Evolutionary conservation across 1,139 yeast species (phyloP).

Genomic region (Taphrina deformans): DNA sequence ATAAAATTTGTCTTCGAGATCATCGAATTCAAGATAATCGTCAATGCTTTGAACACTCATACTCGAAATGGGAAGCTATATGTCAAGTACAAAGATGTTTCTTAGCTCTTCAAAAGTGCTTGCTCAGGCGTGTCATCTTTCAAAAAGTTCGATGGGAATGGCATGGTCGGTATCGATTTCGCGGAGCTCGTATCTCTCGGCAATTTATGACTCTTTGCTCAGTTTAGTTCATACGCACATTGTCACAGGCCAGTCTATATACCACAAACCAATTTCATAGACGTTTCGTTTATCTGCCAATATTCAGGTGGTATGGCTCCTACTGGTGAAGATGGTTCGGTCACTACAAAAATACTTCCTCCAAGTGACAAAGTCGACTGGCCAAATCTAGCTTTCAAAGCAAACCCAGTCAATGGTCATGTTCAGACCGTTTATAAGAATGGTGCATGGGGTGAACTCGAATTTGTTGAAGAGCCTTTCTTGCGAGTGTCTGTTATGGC

Average conservation of each 20-base stretch:
- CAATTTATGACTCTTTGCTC: background rate
- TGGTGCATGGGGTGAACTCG: slow-evolving; percentile 29
- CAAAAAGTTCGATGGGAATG: background rate
- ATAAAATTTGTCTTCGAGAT: slow-evolving; percentile 74
- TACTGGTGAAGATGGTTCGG: background rate
- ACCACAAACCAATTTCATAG: too few relatives aligned
- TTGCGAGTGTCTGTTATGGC: slow-evolving; percentile 26
- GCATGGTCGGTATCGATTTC: slow-evolving; percentile 9
- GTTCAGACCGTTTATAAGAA: slow-evolving; percentile 20
- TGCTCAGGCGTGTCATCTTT: background rate
- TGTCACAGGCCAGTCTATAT: too few relatives aligned
- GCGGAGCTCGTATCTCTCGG: background rate
- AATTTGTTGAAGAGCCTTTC: slow-evolving; percentile 30
- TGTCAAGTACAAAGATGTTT: background rate
- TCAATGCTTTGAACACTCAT: slow-evolving; percentile 51
- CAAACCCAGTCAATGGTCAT: slow-evolving; percentile 28
- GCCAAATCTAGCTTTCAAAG: slow-evolving; percentile 23
- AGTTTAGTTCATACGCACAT: too few relatives aligned
- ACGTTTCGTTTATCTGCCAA: too few relatives aligned
- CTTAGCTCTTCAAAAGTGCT: background rate
- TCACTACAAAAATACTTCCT: background rate
- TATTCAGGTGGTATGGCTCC: too few relatives aligned
- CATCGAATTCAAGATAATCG: slow-evolving; percentile 78
- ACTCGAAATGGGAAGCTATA: background rate
- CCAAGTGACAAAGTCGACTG: slow-evolving; percentile 21